Base-by-base conservation (phyloP, 257 asterid species). In the Eustoma russellianum region DNA sequence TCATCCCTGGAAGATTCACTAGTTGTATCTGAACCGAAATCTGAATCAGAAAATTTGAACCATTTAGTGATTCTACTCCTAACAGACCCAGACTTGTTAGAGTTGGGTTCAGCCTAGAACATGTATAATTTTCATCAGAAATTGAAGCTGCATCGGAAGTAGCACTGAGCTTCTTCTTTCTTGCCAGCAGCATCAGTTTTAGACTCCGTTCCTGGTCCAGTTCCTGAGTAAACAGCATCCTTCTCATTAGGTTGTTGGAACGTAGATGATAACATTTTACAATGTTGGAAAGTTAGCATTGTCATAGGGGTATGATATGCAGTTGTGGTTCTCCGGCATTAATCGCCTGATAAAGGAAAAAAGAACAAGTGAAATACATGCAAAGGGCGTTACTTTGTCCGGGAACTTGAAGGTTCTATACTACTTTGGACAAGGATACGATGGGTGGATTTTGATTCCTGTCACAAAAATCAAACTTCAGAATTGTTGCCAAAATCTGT, bases 1-100 rank as follows among this genome's bases (percentile, higher is more conserved):
- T 83, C 96, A 57, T 77, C 94, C 73, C 72, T 72, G 46, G 92
- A 79, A 33, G 85, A 71, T 17, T 85, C 94, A 19, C 9, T 33
- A 72, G 77, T 83, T 28, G 48, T 34, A 65, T 85, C 93, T 38
- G 82, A 73, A 69, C 70, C 80, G 9, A 75, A 74, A 68, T 66
- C 77, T 7, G 75, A n/a, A 70, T 65, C 72, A 71, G 71, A 75
- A 74, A 72, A 73, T 57, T 72, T 61, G 60, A 66, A 51, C 69
- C 77, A 70, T 61, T 76, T 76, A 65, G 77, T 59, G 61, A 48
- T 53, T 57, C 56, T 74, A 52, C 66, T 60, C 56, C 69, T 67
- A 19, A 47, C 53, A 59, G 65, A 53, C 48, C 50, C 57, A 40
- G 66, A 57, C 24, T 30, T 48, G 60, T 33, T 53, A 62, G 66